These are phyloP conservation scores for Starmerella khaoyaiensis DNA, from an alignment of 805 yeast species.

Conservation along the genomic window DNA sequence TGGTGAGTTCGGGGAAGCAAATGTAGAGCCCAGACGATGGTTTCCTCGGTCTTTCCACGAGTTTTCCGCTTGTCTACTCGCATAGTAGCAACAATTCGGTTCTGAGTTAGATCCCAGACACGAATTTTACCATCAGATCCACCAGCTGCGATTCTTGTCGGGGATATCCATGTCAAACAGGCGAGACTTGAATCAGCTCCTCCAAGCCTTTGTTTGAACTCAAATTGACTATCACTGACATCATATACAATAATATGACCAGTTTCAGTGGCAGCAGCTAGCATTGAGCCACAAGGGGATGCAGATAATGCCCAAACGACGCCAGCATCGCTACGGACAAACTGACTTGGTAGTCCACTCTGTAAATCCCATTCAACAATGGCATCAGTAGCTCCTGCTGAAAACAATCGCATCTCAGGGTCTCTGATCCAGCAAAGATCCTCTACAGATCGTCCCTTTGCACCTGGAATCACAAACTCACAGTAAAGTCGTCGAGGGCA, in stretches of 20 bases:
- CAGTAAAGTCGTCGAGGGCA: constrained; percentile 72
- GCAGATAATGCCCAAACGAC: constrained; percentile 80
- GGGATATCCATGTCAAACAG: constrained; percentile 60
- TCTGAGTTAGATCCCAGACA: constrained; percentile 54
- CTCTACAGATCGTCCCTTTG: constrained; percentile 73
- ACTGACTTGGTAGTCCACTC: constrained; percentile 57
- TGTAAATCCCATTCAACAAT: constrained; percentile 84
- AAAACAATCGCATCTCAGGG: constrained; percentile 57
- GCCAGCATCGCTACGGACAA: constrained; percentile 85
- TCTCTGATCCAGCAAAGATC: constrained; percentile 59
- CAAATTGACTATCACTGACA: constrained; percentile 74
- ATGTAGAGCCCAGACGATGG: constrained; percentile 78
- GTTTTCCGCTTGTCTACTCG: constrained; percentile 79
- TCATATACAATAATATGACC: constrained; percentile 78
- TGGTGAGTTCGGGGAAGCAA: constrained; percentile 51
- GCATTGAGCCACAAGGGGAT: constrained; percentile 43
- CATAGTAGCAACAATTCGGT: constrained; percentile 70
- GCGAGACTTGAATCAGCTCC: constrained; percentile 55
- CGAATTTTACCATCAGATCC: constrained; percentile 90
- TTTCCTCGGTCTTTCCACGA: constrained; percentile 38
- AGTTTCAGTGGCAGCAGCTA: constrained; percentile 91
- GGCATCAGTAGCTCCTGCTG: constrained; percentile 86
- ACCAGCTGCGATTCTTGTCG: constrained; percentile 67
- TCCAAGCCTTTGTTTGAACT: constrained; percentile 60
- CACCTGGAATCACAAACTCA: constrained; percentile 61